These are phyloP conservation scores for Sporothrix inflata DNA, from an alignment of 2,329 filamentous ascomycete genomes.

Conservation along the genomic window DNA sequence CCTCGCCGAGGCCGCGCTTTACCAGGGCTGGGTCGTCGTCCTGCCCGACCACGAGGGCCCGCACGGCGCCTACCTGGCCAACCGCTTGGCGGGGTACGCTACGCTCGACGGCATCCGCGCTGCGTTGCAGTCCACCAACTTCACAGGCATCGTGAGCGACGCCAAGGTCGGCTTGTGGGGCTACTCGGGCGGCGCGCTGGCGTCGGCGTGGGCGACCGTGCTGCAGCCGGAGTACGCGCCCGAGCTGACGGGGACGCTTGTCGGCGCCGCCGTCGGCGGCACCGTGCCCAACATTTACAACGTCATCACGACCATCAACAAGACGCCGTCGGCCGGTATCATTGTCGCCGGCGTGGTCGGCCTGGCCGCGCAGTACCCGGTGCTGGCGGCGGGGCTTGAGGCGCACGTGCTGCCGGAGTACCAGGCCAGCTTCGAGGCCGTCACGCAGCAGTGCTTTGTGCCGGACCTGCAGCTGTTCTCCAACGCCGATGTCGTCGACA, in stretches of 20 bases:
- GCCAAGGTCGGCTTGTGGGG: slow-evolving; percentile 53
- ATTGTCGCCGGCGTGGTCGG: slow-evolving; percentile 35
- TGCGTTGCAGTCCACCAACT: slow-evolving; percentile 31
- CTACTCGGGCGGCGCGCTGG: slow-evolving; percentile 54
- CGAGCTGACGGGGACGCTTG: slow-evolving; percentile 42
- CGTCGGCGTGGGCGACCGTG: slow-evolving; percentile 52
- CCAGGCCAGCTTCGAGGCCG: slow-evolving; percentile 33
- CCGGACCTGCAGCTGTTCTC: slow-evolving; percentile 42
- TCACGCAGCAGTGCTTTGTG: slow-evolving; percentile 42
- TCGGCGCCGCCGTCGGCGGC: slow-evolving; percentile 48
- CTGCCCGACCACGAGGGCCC: slow-evolving; percentile 51
- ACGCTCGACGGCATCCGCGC: slow-evolving; percentile 35
- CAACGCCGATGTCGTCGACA: slow-evolving; percentile 33
- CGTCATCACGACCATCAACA: slow-evolving; percentile 44
- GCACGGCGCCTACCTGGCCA: slow-evolving; percentile 46
- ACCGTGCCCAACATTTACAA: slow-evolving; percentile 46
- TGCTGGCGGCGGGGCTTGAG: neutral
- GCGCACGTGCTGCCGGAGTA: slow-evolving; percentile 32
- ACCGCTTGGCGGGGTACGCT: slow-evolving; percentile 46
- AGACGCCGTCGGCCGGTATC: slow-evolving; percentile 37
- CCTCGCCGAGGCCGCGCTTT: slow-evolving; percentile 43
- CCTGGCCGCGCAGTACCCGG: slow-evolving; percentile 31
- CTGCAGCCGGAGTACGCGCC: slow-evolving; percentile 52
- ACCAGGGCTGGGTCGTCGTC: slow-evolving; percentile 49
- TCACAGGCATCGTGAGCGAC: slow-evolving; percentile 31